Percentiles rank a stretch among this genome's conserved stretches.
These are phyloP conservation scores for Malus hybrid DNA, from an alignment of 331 rosid species.

Conservation along the genomic window DNA sequence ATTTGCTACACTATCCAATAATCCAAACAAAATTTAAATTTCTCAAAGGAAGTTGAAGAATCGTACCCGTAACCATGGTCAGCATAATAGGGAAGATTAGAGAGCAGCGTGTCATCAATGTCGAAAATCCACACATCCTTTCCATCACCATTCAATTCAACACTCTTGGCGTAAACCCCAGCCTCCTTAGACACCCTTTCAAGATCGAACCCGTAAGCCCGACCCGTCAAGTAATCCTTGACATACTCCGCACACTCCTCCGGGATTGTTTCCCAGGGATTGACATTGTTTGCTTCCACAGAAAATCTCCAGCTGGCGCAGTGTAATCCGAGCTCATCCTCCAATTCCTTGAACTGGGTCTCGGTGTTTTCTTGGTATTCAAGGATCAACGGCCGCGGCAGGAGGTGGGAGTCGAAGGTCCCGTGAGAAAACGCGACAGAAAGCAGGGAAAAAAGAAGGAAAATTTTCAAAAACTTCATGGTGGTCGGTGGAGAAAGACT, in stretches of 20 bases:
- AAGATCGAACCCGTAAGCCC: constrained; percentile 44
- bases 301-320: constrained; percentile 82
- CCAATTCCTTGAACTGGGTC: constrained; percentile 14
- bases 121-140: constrained; percentile 87
- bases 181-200: constrained; percentile 57
- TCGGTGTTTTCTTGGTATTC: constrained; percentile 35
- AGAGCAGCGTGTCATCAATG: constrained; percentile 84
- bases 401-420: constrained; percentile 28
- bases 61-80: constrained; percentile 73
- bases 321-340: constrained; percentile 30
- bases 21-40: neutral
- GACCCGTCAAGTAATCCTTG: constrained; percentile 51
- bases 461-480: constrained; percentile 17
- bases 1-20: neutral
- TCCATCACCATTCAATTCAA: constrained; percentile 50
- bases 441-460: constrained; percentile 26
- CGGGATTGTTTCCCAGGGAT: constrained; percentile 64
- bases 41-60: neutral
- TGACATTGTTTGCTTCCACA: constrained; percentile 68
- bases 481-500: neutral
- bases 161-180: constrained; percentile 36
- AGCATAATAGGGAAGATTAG: constrained; percentile 80
- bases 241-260: constrained; percentile 59
- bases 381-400: constrained; percentile 47
- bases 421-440: constrained; percentile 31